phyloP scores from a whole-genome alignment of 2,329 filamentous ascomycete genomes.

The Ceratocystis lukuohia region DNA sequence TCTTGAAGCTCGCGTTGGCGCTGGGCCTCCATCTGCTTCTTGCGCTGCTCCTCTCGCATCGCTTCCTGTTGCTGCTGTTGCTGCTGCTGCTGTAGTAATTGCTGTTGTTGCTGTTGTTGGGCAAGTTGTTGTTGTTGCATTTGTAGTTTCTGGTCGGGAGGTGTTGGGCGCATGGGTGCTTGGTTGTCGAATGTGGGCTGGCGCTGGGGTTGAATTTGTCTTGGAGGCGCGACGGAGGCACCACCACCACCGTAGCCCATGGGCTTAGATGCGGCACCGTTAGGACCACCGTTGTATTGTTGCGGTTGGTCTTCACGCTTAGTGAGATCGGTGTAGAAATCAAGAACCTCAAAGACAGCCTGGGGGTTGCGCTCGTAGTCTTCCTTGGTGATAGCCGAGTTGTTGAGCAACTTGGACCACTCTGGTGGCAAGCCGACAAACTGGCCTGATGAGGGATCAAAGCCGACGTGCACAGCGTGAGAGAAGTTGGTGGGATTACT shows the following conservation, averaged over 20 bases:
- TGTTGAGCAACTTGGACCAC: constrained; percentile 93
- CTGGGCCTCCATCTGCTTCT: constrained; percentile 49
- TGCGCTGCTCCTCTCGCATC: constrained; percentile 43
- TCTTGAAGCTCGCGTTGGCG: constrained; percentile 47
- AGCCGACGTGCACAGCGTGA: constrained; percentile 92
- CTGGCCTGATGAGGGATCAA: constrained; percentile 86
- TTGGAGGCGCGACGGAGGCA: constrained; percentile 52
- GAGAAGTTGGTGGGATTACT: constrained; percentile 98
- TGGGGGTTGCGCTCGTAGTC: constrained; percentile 96
- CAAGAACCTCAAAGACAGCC: constrained; percentile 65
- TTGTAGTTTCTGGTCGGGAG: constrained; percentile 15
- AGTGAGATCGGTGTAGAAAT: constrained; percentile 75
- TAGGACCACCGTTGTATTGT: constrained; percentile 40
- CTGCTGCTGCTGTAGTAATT: constrained; percentile 27
- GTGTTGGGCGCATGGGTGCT: constrained; percentile 11
- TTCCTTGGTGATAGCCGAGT: constrained; percentile 94
- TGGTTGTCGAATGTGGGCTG: constrained; percentile 26
- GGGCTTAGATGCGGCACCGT: constrained; percentile 56
- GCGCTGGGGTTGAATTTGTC: constrained; percentile 37
- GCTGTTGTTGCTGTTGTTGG: constrained; percentile 17
- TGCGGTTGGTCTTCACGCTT: constrained; percentile 60
- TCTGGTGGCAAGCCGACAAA: constrained; percentile 90
- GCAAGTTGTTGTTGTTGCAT: constrained; percentile 9
- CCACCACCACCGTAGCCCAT: constrained; percentile 45
- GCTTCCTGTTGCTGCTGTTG: constrained; percentile 42